Base-by-base conservation (phyloP, 2,329 filamentous ascomycete species). In the Neurospora sp. region DNA sequence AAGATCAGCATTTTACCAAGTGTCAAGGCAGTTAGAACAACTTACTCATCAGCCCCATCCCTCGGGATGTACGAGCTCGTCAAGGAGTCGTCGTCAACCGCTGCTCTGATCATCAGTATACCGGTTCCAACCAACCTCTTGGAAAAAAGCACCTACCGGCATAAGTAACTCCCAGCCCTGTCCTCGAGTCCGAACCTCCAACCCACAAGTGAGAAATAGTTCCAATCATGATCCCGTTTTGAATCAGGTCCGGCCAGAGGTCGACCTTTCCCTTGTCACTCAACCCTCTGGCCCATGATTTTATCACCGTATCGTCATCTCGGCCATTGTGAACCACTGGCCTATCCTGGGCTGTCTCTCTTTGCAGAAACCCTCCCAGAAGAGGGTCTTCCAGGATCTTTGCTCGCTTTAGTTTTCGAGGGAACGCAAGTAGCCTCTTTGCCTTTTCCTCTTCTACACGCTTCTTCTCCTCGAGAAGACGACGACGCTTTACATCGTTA, bases 41-140 rank as follows among this genome's bases (percentile, higher is more conserved):
- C 78, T 67, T 76, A 84, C 83, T 74, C 75, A 8, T 81, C 81
- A n/a, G 83, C 79, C 3, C 76, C 72, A 67, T 86, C 82, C 41
- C 80, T 79, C 2, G 81, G 78, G 2, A 87, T 76, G 69, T 85
- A 83, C 2, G 77, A 79, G 1, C 80, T 81, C 10, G 80, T 73
- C 67, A 85, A 70, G 2, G 74, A 75, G 19, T 76, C 71, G 15
- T 79, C 78, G 68, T 81, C 79, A 52, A 79, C 65, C 36, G 77
- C 82, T 82, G 41, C 40, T 33, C 46, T 28, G 43, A 28, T 6
- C 43, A 23, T 52, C 43, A 52, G 43, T 52, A 52, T 46, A 52
- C 11, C 19, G 19, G 19, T 23, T 15, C 10, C 15, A 52, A 15
- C 43, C 66, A 33, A 71, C 11, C 43, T 52, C 43, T 23, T 15